These are phyloP conservation scores for Sanghuangporus sanghuang DNA, from an alignment of 1,284 basidiomycete species.

Conservation along the genomic window DNA sequence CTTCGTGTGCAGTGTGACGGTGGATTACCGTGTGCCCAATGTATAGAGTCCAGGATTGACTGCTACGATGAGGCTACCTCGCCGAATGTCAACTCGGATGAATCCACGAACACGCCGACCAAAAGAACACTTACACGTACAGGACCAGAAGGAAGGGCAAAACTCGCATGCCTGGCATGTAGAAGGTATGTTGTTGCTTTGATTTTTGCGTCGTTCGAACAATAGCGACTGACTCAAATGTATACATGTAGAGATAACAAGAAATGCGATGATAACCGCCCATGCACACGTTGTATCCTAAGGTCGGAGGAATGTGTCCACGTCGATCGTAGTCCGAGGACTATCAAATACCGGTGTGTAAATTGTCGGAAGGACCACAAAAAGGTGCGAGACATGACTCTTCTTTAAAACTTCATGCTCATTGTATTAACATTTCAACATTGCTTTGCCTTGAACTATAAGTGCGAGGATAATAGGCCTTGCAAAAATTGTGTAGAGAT, in stretches of 20 bases:
- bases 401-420: not conserved
- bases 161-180: conserved; percentile 50
- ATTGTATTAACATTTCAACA: too few relatives aligned
- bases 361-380: conserved; percentile 46
- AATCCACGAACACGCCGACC: conserved; percentile 21
- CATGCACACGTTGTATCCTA: conserved; percentile 49
- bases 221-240: not conserved
- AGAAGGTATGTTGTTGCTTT: conserved; percentile 28
- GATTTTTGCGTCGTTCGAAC: not conserved
- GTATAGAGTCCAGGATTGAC: conserved; percentile 37
- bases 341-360: conserved; percentile 51
- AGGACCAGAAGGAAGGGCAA: conserved; percentile 40
- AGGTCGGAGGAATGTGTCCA: conserved; percentile 50
- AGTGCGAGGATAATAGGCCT: conserved; percentile 52
- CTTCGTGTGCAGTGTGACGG: conserved; percentile 53
- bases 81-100: conserved; percentile 11
- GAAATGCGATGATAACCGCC: conserved; percentile 59
- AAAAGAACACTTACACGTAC: not conserved
- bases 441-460: not conserved
- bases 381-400: conserved; percentile 19
- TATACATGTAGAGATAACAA: conserved; percentile 40
- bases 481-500: conserved; percentile 45
- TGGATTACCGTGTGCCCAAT: conserved; percentile 47
- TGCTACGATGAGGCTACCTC: conserved; percentile 33
- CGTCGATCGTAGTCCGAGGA: conserved; percentile 45